Conservation (phyloP, 331 rosid species). For the Saraca asoca region DNA sequence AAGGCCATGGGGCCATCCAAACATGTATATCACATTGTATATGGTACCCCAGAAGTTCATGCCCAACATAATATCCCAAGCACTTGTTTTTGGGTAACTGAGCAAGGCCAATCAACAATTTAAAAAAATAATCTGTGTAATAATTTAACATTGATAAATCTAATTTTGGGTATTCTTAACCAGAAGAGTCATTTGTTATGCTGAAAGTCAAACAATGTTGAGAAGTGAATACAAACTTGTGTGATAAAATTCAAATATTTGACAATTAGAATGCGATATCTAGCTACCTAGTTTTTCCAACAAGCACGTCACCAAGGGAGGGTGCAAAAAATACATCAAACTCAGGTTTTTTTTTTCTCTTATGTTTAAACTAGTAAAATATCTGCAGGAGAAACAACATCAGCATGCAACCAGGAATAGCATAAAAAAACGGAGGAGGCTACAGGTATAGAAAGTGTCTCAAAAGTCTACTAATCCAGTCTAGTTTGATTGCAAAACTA, state of each 20-base stretch:
- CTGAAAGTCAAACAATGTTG: background rate
- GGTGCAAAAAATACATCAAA: background rate
- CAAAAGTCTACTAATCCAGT: too few species aligned
- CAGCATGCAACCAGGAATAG: background rate
- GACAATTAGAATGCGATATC: too few species aligned
- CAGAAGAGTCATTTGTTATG: background rate
- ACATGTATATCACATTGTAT: constrained; percentile 90
- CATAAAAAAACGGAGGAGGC: too few species aligned
- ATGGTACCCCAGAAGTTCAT: constrained; percentile 99
- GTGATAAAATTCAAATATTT: too few species aligned
- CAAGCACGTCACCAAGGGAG: background rate
- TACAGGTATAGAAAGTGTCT: too few species aligned
- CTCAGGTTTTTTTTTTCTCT: constrained; percentile 17
- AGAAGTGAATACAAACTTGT: background rate
- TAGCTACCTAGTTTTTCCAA: too few species aligned
- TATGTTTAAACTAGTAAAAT: background rate
- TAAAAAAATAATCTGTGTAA: background rate
- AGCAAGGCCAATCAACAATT: constrained; percentile 28
- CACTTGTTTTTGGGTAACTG: constrained; percentile 95
- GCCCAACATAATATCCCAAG: constrained; percentile 98
- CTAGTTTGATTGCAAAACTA: too few species aligned
- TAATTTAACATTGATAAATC: background rate
- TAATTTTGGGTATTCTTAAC: background rate
- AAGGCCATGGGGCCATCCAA: constrained; percentile 77
- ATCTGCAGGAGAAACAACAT: too few species aligned